Evolutionary conservation across 2,329 filamentous ascomycete species (phyloP).

Genomic region (Alternaria viburni): DNA sequence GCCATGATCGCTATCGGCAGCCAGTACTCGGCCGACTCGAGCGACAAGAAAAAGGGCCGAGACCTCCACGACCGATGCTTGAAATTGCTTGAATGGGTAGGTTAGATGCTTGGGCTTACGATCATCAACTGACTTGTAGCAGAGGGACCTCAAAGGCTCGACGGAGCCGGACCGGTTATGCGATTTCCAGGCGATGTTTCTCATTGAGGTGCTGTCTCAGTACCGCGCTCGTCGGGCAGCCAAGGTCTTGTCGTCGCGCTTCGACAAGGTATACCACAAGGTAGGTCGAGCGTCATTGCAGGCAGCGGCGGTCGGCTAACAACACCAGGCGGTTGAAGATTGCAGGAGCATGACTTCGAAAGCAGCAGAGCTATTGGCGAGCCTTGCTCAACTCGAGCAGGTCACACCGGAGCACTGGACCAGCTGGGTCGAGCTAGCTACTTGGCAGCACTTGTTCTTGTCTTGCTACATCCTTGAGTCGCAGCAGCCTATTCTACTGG

Average conservation of each 20-base stretch:
- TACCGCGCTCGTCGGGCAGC: conserved; percentile 51
- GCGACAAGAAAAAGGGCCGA: conserved; percentile 45
- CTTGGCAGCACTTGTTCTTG: conserved; percentile 47
- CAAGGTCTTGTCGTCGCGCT: conserved; percentile 46
- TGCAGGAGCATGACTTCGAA: conserved; percentile 22
- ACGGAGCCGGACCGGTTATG: conserved; percentile 41
- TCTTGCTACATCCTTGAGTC: conserved; percentile 53
- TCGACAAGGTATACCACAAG: conserved; percentile 46
- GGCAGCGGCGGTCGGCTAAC: conserved; percentile 12
- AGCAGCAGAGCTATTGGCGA: conserved; percentile 22
- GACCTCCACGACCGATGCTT: conserved; percentile 51
- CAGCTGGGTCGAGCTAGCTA: conserved; percentile 41
- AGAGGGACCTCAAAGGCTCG: conserved; percentile 37
- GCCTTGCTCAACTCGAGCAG: conserved; percentile 25
- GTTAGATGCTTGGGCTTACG: background rate
- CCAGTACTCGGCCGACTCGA: conserved; percentile 46
- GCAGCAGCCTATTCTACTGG: conserved; percentile 45
- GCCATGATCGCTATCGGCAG: conserved; percentile 55
- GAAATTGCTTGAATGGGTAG: conserved; percentile 49
- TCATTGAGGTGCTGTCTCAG: conserved; percentile 52
- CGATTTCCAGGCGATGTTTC: conserved; percentile 53
- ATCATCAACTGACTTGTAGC: conserved; percentile 21
- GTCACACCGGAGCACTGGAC: conserved; percentile 36
- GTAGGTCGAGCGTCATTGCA: conserved; percentile 21
- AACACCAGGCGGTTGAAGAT: conserved; percentile 27